Evolutionary conservation across 139 green algal genomes (phyloP), one percentile per base, ranked within the genome.

Genomic region (Picochlorum sp.): DNA sequence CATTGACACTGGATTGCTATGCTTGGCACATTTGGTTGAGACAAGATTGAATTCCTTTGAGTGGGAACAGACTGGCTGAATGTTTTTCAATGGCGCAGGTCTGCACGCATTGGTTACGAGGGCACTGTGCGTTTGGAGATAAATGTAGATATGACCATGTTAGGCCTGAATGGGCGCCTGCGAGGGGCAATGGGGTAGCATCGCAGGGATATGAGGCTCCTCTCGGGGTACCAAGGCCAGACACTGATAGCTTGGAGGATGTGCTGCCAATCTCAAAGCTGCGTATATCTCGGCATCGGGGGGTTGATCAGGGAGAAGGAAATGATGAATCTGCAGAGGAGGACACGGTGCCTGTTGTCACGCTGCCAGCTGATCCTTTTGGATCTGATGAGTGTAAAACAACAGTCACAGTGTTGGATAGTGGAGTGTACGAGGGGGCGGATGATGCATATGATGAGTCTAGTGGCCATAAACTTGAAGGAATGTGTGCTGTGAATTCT

Each of bases 41-140:
- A 41, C 34, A 11, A 41, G 34, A 8, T 7, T 41, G 34, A 11
- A 41, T 41, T 41, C 34, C 8, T 41, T 41, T 41, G 34, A 13
- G 34, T 41, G 34, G 34, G 34, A 41, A 6, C 34, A 41, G 34
- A 41, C 34, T 41, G 34, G 0, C 34, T 41, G 34, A 41, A 4
- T 41, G 34, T 3, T 41, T 41, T 41, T 41, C 7, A 9, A 41
- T 11, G 34, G 8, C 34, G 30, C 59, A 86, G 72, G 70, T 90
- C 3, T 90, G 83, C 72, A 82, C 59, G 21, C 79, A 77, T 63
- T 90, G 74, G 24, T 45, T 85, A 30, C 56, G 67, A 26, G 83
- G 83, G 13, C n/a, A 66, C 26, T 90, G 83, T 45, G 66, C 64
- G 1, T 90, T 77, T 65, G 80, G 83, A 3, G 68, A 81, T 23